Evolutionary conservation across 2,329 filamentous ascomycete species (phyloP).

Genomic region (Aspergillus fumigatus): DNA sequence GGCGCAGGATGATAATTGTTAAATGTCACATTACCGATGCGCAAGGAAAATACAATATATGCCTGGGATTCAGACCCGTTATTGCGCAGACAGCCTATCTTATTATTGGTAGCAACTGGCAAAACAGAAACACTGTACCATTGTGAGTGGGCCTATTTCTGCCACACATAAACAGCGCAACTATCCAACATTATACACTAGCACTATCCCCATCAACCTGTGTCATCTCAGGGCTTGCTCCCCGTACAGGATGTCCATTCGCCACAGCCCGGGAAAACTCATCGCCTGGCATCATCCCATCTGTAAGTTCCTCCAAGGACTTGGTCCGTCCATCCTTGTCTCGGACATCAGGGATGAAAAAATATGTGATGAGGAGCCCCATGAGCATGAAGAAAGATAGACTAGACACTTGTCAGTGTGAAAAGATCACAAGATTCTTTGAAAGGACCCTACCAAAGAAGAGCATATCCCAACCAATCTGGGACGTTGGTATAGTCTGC

Average conservation of each 20-base stretch:
- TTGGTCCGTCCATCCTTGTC: conserved; percentile 18
- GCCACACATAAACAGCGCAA: no score
- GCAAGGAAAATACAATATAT: no score
- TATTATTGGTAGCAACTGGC: no score
- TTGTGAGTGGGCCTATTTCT: no score
- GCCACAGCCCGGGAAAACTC: not conserved
- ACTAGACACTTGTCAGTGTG: not conserved
- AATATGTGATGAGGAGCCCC: conserved; percentile 23
- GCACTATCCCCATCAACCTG: not conserved
- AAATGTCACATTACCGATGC: no score
- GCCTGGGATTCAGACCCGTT: no score
- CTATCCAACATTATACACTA: not conserved
- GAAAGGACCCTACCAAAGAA: conserved; percentile 8
- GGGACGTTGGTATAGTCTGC: not conserved
- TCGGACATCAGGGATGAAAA: conserved; percentile 23
- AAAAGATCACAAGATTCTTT: not conserved
- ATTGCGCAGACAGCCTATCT: no score
- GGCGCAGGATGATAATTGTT: no score
- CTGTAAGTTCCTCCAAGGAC: conserved; percentile 22
- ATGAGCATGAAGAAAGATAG: conserved; percentile 22
- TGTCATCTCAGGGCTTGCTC: not conserved
- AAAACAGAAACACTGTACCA: no score
- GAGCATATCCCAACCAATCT: conserved; percentile 11
- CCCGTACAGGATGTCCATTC: not conserved
- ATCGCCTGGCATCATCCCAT: conserved; percentile 8